Base-by-base conservation (phyloP, 75 land plant genomes). In the Sequoia sempervirens region DNA sequence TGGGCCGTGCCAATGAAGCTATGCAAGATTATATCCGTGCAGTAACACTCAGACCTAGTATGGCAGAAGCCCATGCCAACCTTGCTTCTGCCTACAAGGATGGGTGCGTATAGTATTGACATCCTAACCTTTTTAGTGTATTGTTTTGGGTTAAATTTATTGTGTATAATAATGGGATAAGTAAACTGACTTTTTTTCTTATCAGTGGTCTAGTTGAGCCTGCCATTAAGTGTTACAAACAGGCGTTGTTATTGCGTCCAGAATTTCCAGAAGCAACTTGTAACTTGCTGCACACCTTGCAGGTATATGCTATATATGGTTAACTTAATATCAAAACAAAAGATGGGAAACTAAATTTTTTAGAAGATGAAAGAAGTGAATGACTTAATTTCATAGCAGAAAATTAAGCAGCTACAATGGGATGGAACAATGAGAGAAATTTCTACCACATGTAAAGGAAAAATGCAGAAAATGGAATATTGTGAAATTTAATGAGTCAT, bases 1-100 rank as follows among this genome's bases (percentile, higher is more conserved):
- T 84, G 75, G 91, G 91, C 26, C 90, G 90, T 28, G 90, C 88
- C 70, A 89, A 81, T 90, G 91, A 90, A 86, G 91, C 91, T n/a
- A 88, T 90, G 45, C 91, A 90, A 81, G 91, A 90, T 74, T 90
- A 90, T 61, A 83, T 90, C 28, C 90, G 90, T 41, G 91, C 91
- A 36, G 91, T 90, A 32, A 75, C 83, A 80, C 82, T 90, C 79
- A 81, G 90, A 37, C 91, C 91, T 46, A 88, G 85, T 28, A 90
- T 90, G 91, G 91, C 91, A 45, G 91, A 90, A 80, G 91, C 88
- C 17, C 91, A 90, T 90, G 91, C 91, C 56, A 90, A 90, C 80
- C 86, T 90, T 68, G 91, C 91, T 20, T 90, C 91, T 37, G 91
- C 91, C 20, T 90, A 90, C 84, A 90, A 90, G 82, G 91, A 90